Percentiles rank a stretch among this genome's conserved stretches.
Evolutionary conservation across 2,329 filamentous ascomycete species (phyloP).

Genomic region (Colletotrichum melonis): DNA sequence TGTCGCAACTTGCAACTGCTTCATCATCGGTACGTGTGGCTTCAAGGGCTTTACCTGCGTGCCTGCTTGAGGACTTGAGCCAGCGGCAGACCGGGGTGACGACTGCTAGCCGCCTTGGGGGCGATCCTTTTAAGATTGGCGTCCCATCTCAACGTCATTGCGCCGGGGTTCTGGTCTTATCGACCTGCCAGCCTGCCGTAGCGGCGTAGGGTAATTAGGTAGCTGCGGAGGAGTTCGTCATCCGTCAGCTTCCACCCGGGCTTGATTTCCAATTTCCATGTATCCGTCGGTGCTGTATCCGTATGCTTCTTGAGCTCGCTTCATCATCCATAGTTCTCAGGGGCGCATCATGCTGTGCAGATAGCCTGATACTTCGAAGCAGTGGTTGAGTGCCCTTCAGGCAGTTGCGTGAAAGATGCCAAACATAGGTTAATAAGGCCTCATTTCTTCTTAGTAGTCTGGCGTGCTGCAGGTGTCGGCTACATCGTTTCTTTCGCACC

Average conservation of each 20-base stretch:
- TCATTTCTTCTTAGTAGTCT: conserved; percentile 15
- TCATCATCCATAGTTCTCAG: neutral
- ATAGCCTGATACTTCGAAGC: conserved; percentile 4
- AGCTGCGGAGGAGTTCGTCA: conserved; percentile 16
- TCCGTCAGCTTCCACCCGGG: conserved; percentile 2
- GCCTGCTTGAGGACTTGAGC: neutral
- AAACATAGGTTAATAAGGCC: conserved; percentile 3
- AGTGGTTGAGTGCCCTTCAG: conserved; percentile 22
- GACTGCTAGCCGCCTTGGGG: conserved; percentile 13
- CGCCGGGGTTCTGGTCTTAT: conserved; percentile 6
- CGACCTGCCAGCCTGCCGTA: neutral
- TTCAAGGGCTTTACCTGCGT: neutral
- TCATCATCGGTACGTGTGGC: conserved; percentile 3
- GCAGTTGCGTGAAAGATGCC: conserved; percentile 25
- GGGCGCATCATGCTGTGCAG: neutral
- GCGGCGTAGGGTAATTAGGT: neutral
- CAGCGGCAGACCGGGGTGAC: conserved; percentile 16
- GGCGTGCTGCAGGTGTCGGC: conserved; percentile 18
- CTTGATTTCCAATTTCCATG: conserved; percentile 1
- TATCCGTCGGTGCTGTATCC: neutral
- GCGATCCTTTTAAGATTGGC: conserved; percentile 30
- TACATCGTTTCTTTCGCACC: conserved; percentile 9
- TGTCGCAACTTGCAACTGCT: conserved; percentile 3
- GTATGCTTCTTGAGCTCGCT: neutral
- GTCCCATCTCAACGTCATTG: conserved; percentile 33